Evolutionary conservation across 1,284 basidiomycete species (phyloP).

Genomic region (Puccinia polysora): DNA sequence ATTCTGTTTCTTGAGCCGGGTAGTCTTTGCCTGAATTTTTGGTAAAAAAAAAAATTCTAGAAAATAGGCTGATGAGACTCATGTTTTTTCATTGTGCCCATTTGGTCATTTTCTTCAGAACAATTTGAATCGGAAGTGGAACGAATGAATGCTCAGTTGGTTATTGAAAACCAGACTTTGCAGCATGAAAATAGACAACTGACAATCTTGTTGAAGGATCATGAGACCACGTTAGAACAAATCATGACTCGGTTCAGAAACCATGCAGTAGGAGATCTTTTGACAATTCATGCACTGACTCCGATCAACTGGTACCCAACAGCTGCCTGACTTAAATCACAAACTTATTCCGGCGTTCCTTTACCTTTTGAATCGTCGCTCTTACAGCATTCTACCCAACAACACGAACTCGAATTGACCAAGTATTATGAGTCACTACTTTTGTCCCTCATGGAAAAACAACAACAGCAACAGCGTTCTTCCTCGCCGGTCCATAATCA

Average conservation of each 20-base stretch:
- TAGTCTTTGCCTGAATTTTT: no score
- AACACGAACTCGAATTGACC: slow-evolving; percentile 80
- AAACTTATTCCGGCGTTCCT: no score
- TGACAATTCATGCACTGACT: background rate
- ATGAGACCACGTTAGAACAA: slow-evolving; percentile 87
- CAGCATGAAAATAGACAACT: slow-evolving; percentile 93
- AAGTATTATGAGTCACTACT: slow-evolving; percentile 86
- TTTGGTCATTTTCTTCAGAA: slow-evolving; percentile 59
- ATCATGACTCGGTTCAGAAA: slow-evolving; percentile 94
- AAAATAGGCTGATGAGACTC: slow-evolving; percentile 4
- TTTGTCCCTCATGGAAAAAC: slow-evolving; percentile 65
- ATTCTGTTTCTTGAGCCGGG: slow-evolving; percentile 35
- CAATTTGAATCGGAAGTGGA: slow-evolving; percentile 88
- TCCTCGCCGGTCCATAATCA: background rate
- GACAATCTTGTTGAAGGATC: slow-evolving; percentile 80
- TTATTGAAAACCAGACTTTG: slow-evolving; percentile 87
- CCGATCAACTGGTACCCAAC: background rate
- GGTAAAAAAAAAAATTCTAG: slow-evolving; percentile 6
- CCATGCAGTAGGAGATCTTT: slow-evolving; percentile 67
- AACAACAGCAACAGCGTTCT: slow-evolving; percentile 8
- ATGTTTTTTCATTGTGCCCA: slow-evolving; percentile 19
- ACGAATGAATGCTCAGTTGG: slow-evolving; percentile 76
- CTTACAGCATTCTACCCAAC: slow-evolving; percentile 75
- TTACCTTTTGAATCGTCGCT: background rate
- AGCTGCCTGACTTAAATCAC: background rate